phyloP scores from a whole-genome alignment of 2,329 filamentous ascomycete genomes.

The Sarocladiaceae sp. region DNA sequence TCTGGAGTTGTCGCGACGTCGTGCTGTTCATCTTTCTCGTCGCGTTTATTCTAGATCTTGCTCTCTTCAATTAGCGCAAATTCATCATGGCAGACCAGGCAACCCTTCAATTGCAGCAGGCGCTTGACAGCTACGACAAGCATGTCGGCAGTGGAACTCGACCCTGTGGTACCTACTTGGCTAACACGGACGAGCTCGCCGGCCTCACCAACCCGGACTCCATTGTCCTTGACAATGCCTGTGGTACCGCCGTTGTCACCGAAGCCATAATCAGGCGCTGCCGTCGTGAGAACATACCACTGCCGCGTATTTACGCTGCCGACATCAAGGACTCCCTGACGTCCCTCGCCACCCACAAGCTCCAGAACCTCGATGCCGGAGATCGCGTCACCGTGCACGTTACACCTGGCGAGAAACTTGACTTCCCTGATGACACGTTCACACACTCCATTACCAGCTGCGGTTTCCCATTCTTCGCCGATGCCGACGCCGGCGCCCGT shows the following conservation, averaged over 20 bases:
- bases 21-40: no score
- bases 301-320: conserved; percentile 13
- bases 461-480: conserved; percentile 30
- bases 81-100: no score
- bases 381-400: conserved; percentile 12
- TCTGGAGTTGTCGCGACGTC: no score
- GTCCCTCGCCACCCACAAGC: conserved; percentile 9
- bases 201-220: background rate
- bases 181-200: background rate
- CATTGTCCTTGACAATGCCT: conserved; percentile 22
- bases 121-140: background rate
- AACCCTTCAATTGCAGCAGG: no score
- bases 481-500: conserved; percentile 25
- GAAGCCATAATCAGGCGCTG: conserved; percentile 15
- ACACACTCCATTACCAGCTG: conserved; percentile 34
- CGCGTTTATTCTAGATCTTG: no score
- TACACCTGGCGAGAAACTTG: conserved; percentile 20
- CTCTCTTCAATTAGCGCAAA: no score
- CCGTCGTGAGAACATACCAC: background rate
- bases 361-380: background rate
- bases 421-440: conserved; percentile 26
- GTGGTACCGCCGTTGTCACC: conserved; percentile 20
- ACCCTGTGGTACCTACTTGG: background rate
- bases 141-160: background rate
- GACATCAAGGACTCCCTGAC: conserved; percentile 19